Evolutionary conservation across 768 basidiomycete species (phyloP).

Genomic region (Boletus rubropictus): DNA sequence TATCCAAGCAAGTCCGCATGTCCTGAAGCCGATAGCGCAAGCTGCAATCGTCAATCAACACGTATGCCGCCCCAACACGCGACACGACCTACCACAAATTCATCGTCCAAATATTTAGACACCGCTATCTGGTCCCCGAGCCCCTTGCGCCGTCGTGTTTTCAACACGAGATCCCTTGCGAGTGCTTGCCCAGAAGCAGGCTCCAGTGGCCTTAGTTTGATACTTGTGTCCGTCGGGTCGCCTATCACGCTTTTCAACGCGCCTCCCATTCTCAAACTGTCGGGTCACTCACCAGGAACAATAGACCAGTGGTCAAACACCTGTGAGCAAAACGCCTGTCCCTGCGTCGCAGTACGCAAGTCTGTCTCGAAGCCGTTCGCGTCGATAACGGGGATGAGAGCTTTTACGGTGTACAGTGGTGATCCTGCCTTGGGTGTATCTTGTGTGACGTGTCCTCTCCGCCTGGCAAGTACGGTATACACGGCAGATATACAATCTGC

Average conservation of each 20-base stretch:
- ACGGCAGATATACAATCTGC: slow-evolving; percentile 98
- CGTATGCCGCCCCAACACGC: background rate
- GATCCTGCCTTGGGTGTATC: slow-evolving; percentile 98
- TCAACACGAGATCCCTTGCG: slow-evolving; percentile 90
- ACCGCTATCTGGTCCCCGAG: slow-evolving; percentile 96
- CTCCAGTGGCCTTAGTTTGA: slow-evolving; percentile 93
- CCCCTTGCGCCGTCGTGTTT: slow-evolving; percentile 94
- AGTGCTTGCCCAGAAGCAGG: slow-evolving; percentile 95
- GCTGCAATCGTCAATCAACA: slow-evolving; percentile 38
- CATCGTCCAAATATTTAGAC: slow-evolving; percentile 95
- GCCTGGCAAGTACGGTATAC: slow-evolving; percentile 96
- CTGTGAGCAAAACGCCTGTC: slow-evolving; percentile 97
- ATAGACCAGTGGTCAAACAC: slow-evolving; percentile 99
- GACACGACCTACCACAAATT: slow-evolving; percentile 71
- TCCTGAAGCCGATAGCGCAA: slow-evolving; percentile 92
- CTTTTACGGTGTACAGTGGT: slow-evolving; percentile 96
- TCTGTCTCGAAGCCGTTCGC: slow-evolving; percentile 99
- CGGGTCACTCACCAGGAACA: slow-evolving; percentile 71
- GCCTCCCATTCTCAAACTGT: background rate
- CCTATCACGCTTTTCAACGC: slow-evolving; percentile 40
- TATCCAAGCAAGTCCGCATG: slow-evolving; percentile 86
- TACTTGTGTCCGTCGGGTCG: slow-evolving; percentile 96
- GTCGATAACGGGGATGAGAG: slow-evolving; percentile 96
- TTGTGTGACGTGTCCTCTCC: slow-evolving; percentile 98
- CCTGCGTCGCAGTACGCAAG: slow-evolving; percentile 93